Percentiles rank a stretch among this genome's conserved stretches.
These are phyloP conservation scores for Fusarium annulatum DNA, from an alignment of 2,329 filamentous ascomycete genomes.

Conservation along the genomic window DNA sequence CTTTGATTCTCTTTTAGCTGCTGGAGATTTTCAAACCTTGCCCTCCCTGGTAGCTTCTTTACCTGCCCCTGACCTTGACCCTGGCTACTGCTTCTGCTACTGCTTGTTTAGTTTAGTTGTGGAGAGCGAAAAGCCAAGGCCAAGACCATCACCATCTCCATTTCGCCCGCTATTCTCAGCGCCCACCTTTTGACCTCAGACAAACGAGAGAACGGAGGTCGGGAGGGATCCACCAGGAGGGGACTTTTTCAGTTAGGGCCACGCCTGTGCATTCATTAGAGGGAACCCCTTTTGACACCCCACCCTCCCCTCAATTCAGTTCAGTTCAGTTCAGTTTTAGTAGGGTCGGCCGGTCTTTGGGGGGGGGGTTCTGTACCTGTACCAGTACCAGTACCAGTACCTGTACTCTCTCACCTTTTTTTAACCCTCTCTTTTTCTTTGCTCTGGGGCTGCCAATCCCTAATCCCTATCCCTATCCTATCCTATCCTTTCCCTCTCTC, in stretches of 20 bases:
- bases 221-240: constrained; percentile 23
- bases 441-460: constrained; percentile 8
- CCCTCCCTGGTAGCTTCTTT: background rate
- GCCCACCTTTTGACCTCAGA: constrained; percentile 26
- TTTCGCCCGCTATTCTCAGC: constrained; percentile 41
- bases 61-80: constrained; percentile 15
- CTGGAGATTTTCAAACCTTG: background rate
- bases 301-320: constrained; percentile 18
- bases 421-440: constrained; percentile 8
- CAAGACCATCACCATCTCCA: background rate
- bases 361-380: background rate
- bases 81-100: constrained; percentile 14
- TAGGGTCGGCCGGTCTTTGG: constrained; percentile 14
- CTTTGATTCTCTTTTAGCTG: background rate
- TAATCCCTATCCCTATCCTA: constrained; percentile 8
- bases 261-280: constrained; percentile 11
- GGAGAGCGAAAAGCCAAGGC: background rate
- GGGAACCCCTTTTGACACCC: constrained; percentile 26
- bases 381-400: constrained; percentile 14
- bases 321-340: background rate
- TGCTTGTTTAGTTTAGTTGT: constrained; percentile 18
- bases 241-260: background rate
- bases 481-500: constrained; percentile 11
- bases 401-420: constrained; percentile 4
- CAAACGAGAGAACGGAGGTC: constrained; percentile 24